Evolutionary conservation across 225 moss, liverwort and hornwort genomes (phyloP).

Genomic region (Rhytidiadelphus loreus): DNA sequence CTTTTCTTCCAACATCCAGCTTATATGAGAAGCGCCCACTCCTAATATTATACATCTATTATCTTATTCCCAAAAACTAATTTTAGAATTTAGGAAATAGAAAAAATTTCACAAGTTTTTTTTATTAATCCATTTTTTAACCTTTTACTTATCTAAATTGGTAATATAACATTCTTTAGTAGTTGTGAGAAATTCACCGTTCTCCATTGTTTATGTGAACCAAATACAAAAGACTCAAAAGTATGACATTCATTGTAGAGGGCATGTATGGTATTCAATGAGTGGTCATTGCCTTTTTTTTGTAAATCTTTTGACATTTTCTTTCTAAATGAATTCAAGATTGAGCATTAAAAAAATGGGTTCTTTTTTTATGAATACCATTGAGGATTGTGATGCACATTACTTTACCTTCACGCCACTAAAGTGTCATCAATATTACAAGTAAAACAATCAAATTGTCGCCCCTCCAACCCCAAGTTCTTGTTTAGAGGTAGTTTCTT

Average conservation of each 20-base stretch:
- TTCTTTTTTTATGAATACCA: background rate
- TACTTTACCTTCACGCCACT: background rate
- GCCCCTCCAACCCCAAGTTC: background rate
- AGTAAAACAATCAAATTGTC: background rate
- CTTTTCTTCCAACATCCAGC: conserved; percentile 49
- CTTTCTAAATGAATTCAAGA: background rate
- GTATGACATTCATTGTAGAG: background rate
- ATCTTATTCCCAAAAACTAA: too few relatives aligned
- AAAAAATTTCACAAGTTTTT: too few relatives aligned
- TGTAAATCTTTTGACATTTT: background rate
- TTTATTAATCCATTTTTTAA: background rate
- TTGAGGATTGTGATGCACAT: background rate
- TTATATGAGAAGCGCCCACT: conserved; percentile 29
- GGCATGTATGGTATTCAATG: too few relatives aligned
- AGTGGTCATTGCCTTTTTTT: background rate
- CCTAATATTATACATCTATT: conserved; percentile 33
- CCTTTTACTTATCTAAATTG: background rate
- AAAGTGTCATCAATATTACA: background rate
- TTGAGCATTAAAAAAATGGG: background rate
- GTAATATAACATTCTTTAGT: background rate
- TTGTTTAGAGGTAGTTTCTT: too few relatives aligned
- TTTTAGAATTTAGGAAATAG: too few relatives aligned
- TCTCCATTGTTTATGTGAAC: background rate
- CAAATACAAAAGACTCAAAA: background rate
- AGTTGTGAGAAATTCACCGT: background rate